These are phyloP conservation scores for Cystobasidium onofrii DNA, from an alignment of 768 basidiomycete species.

Conservation along the genomic window DNA sequence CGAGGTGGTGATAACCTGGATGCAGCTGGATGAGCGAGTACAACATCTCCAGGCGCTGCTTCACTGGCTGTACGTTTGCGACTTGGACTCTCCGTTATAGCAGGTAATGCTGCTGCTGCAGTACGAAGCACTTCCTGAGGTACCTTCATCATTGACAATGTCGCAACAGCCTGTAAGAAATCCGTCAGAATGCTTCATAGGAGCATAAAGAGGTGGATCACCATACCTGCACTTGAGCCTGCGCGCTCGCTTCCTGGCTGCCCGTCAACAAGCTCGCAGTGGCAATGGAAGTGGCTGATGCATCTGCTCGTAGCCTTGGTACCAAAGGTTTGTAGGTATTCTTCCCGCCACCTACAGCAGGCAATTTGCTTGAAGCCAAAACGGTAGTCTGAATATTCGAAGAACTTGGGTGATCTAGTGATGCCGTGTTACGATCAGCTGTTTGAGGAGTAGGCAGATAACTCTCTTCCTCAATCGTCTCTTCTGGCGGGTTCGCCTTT, in stretches of 20 bases:
- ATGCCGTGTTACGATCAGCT: neutral
- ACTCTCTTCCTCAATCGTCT: neutral
- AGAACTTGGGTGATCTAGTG: neutral
- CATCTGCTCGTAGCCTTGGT: neutral
- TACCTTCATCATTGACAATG: neutral
- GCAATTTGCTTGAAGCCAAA: neutral
- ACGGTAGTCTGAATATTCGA: neutral
- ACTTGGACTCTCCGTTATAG: neutral
- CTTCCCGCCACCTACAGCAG: neutral
- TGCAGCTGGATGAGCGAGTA: neutral
- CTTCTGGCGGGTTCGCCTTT: neutral
- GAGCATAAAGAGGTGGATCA: too few species aligned
- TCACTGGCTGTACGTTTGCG: neutral
- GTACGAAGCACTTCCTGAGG: neutral
- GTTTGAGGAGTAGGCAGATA: conserved; percentile 1
- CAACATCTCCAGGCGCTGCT: neutral
- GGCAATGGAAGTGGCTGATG: neutral
- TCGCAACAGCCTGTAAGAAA: too few species aligned
- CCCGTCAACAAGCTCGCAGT: neutral
- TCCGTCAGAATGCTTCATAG: too few species aligned
- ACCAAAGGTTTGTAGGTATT: neutral
- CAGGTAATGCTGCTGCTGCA: too few species aligned
- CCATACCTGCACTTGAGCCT: neutral
- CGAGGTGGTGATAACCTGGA: neutral
- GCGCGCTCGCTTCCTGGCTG: neutral